A percentile compares a stretch with the other conserved stretches of the same genome.
These are phyloP conservation scores for Trichophyton equinum DNA, from an alignment of 2,329 filamentous ascomycete genomes.

Conservation along the genomic window DNA sequence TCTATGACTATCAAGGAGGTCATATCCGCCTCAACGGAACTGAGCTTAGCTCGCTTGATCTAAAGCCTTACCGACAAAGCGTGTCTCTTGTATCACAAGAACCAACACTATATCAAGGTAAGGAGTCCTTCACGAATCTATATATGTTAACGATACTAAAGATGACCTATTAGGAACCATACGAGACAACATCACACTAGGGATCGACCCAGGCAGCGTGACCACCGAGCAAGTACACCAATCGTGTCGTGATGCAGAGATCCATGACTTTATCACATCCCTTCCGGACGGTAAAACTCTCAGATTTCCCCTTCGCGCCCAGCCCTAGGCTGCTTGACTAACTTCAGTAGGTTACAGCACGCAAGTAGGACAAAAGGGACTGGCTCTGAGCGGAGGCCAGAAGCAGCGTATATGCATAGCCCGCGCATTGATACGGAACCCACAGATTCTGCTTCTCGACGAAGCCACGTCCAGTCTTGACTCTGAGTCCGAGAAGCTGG, in stretches of 20 bases:
- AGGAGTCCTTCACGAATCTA: no score
- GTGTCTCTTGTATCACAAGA: conserved; percentile 33
- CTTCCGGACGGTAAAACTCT: conserved; percentile 34
- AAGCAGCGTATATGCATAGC: conserved; percentile 46
- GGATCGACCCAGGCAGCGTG: conserved; percentile 25
- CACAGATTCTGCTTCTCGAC: conserved; percentile 43
- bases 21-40: conserved; percentile 25
- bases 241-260: conserved; percentile 41
- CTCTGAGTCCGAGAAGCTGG: conserved; percentile 52
- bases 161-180: conserved; percentile 19
- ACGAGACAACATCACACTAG: conserved; percentile 37
- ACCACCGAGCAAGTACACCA: conserved; percentile 33
- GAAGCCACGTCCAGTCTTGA: conserved; percentile 51
- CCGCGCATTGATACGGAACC: conserved; percentile 41
- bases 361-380: conserved; percentile 37
- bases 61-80: conserved; percentile 21
- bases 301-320: neutral
- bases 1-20: conserved; percentile 21
- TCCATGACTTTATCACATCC: conserved; percentile 41
- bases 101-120: conserved; percentile 34
- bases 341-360: conserved; percentile 32
- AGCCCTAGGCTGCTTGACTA: neutral
- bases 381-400: conserved; percentile 42
- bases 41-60: conserved; percentile 21
- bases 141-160: neutral